Base-by-base conservation (phyloP, 129 eudicot genomes). In the Escallonia herrerae region DNA sequence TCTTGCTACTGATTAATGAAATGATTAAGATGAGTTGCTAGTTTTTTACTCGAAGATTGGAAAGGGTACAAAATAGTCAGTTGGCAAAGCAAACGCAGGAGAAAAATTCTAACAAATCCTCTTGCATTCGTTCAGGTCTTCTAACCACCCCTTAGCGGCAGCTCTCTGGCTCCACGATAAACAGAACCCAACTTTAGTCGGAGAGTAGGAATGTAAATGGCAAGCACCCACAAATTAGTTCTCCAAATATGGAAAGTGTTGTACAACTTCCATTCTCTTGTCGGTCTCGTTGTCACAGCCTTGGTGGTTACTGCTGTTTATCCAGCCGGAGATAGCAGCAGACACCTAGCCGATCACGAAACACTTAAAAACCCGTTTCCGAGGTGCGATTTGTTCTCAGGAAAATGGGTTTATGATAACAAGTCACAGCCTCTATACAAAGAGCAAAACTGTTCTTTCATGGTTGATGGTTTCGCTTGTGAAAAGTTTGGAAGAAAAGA, bases 401-500 rank as follows among this genome's bases (percentile, higher is more conserved):
- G 79, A 13, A 65, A 15, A 13, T 79, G 83, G 83, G 72, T 79
- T 41, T 33, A 67, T 40, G 83, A 79, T 65, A 68, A 73, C 64
- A 64, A 74, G 62, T 72, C 44, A 45, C 74, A 78, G 67, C 83
- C 83, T 58, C 56, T 79, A 44, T 79, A 79, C 62, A 74, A 65
- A 64, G 83, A 73, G 39, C 10, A 64, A 2, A 65, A 73, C 11
- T 73, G 79, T 42, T 44, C 62, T 15, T 74, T 4, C 53, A 62
- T 79, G 1, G 60, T 66, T 64, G 76, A 71, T 53, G 83, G 52
- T 44, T 46, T 64, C 33, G 83, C 79, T 68, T 79, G 79, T 66
- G 65, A 58, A 56, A 79, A 74, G 41, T 78, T 72, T 73, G 82
- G 82, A 1, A 68, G 82, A 57, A 78, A 78, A 58, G 82, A 78